Percentiles rank a stretch among this genome's conserved stretches.
phyloP scores from a whole-genome alignment of 2,329 filamentous ascomycete species.

The Aspergillus costaricaensis region DNA sequence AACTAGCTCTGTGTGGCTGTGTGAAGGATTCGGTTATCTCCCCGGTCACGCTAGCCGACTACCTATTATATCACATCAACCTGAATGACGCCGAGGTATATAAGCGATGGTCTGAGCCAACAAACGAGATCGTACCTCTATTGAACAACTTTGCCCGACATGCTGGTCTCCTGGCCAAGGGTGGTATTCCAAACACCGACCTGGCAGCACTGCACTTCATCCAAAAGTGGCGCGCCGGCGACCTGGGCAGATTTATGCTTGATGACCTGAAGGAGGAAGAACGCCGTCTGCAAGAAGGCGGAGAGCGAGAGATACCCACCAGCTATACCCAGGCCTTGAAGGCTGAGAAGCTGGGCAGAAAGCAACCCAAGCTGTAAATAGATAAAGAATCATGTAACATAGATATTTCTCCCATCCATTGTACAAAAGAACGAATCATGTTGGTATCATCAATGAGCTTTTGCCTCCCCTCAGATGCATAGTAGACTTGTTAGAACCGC shows the following conservation, averaged over 20 bases:
- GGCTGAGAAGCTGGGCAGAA: constrained; percentile 38
- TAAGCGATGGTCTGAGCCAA: constrained; percentile 65
- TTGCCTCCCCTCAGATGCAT: constrained; percentile 17
- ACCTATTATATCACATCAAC: constrained; percentile 85
- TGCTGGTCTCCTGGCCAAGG: constrained; percentile 74
- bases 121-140: constrained; percentile 78
- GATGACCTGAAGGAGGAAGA: constrained; percentile 70
- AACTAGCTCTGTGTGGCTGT: constrained; percentile 85
- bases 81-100: constrained; percentile 64
- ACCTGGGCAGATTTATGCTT: constrained; percentile 74
- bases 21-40: constrained; percentile 87
- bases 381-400: constrained; percentile 15
- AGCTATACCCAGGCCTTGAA: constrained; percentile 50
- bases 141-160: constrained; percentile 70
- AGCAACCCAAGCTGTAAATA: constrained; percentile 27
- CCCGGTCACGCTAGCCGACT: constrained; percentile 79
- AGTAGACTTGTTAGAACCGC: constrained; percentile 11
- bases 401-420: constrained; percentile 16
- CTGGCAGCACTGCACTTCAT: constrained; percentile 78
- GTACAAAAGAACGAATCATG: constrained; percentile 26
- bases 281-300: constrained; percentile 50
- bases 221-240: constrained; percentile 76
- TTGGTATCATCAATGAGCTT: constrained; percentile 23
- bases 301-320: constrained; percentile 32
- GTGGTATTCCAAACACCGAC: constrained; percentile 70